Base-by-base conservation (phyloP, 768 basidiomycete genomes). In the Pleurotus cornucopiae region DNA sequence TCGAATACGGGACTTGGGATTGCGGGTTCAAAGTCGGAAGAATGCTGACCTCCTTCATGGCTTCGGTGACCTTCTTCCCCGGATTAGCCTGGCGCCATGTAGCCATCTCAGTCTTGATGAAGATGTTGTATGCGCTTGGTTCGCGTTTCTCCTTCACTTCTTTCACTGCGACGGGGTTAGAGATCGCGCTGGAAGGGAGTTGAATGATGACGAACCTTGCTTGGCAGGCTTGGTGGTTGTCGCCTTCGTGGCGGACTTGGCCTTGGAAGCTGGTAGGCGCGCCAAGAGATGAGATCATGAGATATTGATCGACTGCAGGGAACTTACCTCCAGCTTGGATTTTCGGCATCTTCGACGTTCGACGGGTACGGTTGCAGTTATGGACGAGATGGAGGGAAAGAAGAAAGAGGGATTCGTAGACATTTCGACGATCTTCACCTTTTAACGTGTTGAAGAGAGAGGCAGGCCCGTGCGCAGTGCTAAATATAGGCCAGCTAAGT, bases 121-220 rank as follows among this genome's bases (percentile, higher is more conserved):
- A 86, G 44, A 77, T 66, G 62, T 85, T 82, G 65, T 86, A 86
- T 12, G 81, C 79, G 1, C 74, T 76, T 1, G 83, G 83, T n/a
- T 76, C 70, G 47, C 84, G 82, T 61, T 84, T 84, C 23, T 52
- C 51, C 38, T 52, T 52, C 37, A 40, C 51, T 61, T 84, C 84
- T 40, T 52, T 39, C 38, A 21, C 41, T 18, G 13, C 51, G 20
- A 51, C 13, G 13, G 14, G 34, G 2, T 30, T 13, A 18, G 9
- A 20, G 13, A 2, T 23, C 16, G 38, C 12, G 6, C 12, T 39
- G 2, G 11, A 39, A 9, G 21, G 6, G 20, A 14, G 14, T 1
- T 6, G 37, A n/a, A 38, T 6, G 16, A n/a, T 16, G n/a, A 51
- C 51, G 30, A 11, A 52, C 51, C 51, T 16, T 34, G 39, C 51